Base-by-base conservation (phyloP, 1,284 basidiomycete genomes). In the Fomitiporia mediterranea region DNA sequence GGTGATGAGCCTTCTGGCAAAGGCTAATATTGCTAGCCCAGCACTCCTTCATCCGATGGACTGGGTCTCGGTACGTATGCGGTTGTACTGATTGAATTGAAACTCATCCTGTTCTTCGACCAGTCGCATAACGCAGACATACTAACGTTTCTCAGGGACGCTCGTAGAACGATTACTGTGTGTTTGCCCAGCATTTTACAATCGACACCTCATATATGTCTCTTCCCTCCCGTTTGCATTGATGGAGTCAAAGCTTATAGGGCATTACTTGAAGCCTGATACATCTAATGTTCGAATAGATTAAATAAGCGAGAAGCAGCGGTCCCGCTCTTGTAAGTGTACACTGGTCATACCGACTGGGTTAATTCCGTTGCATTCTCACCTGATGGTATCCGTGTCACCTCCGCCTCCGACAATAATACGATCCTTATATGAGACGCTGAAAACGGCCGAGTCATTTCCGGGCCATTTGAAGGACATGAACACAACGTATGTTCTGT, bases 141-240 rank as follows among this genome's bases (percentile, higher is more conserved):
- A 15, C 7, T 23, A 5, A 23, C 43, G 21, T 46, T 46, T 15
- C 21, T 46, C 6, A 11, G 21, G 9, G 43, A 46, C 15, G 43
- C 43, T 17, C 21, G 21, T 46, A 34, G 32, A 0, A 62, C 65
- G 51, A 37, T 62, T 8, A 48, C 21, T 21, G 50, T 19, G 19
- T 65, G 55, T 51, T 53, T 34, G 13, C 38, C 23, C 2, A 49
- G 57, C 7, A 64, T 65, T 11, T 25, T 60, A 7, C 9, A 55
- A 34, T 56, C 61, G 38, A 52, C 51, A 5, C 64, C 64, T 4
- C 64, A 66, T 40, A 64, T 66, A 65, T 57, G 13, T 65, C 11
- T 65, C 64, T 28, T 60, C 62, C n/a, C 27, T 65, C 13, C 54
- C 54, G 3, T 63, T 64, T 51, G 49, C 62, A 21, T 61, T 61